phyloP scores from a whole-genome alignment of 176 grass and related monocot species.

The Melocanna baccifera region DNA sequence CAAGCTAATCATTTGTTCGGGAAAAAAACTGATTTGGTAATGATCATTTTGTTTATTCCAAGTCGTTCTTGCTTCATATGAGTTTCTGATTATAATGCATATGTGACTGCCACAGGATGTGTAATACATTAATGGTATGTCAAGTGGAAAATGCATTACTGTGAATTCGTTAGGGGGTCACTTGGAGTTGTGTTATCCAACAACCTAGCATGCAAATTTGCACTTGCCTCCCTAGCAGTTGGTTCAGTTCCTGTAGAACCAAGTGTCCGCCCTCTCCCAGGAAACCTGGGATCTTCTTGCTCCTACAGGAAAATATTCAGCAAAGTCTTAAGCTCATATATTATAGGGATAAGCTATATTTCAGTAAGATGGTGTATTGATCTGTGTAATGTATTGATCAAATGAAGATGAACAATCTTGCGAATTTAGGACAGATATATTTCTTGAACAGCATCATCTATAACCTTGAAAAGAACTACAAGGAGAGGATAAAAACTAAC shows the following conservation, averaged over 20 bases:
- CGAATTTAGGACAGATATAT: background rate
- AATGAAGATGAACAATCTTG: background rate
- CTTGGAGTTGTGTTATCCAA: conserved; percentile 72
- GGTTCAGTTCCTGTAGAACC: conserved; percentile 48
- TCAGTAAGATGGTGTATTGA: conserved; percentile 15
- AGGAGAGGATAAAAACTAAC: background rate
- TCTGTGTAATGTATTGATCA: background rate
- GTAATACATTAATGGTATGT: conserved; percentile 6
- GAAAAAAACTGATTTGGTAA: background rate
- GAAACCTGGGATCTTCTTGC: conserved; percentile 83
- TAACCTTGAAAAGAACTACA: background rate
- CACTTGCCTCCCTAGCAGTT: conserved; percentile 58
- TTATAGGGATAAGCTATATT: background rate
- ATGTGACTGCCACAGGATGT: background rate
- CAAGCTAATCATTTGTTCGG: background rate
- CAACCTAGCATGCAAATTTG: conserved; percentile 76
- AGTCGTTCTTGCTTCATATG: background rate
- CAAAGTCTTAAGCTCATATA: conserved; percentile 11
- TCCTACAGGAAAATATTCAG: conserved; percentile 48
- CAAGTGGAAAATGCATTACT: conserved; percentile 62
- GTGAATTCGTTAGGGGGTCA: conserved; percentile 44
- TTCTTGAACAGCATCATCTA: background rate
- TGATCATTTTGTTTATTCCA: background rate
- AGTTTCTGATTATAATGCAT: conserved; percentile 1
- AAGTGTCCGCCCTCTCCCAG: conserved; percentile 75